Base-by-base conservation (phyloP, 352 stramenopile genomes). In the Phytophthora pisi region DNA sequence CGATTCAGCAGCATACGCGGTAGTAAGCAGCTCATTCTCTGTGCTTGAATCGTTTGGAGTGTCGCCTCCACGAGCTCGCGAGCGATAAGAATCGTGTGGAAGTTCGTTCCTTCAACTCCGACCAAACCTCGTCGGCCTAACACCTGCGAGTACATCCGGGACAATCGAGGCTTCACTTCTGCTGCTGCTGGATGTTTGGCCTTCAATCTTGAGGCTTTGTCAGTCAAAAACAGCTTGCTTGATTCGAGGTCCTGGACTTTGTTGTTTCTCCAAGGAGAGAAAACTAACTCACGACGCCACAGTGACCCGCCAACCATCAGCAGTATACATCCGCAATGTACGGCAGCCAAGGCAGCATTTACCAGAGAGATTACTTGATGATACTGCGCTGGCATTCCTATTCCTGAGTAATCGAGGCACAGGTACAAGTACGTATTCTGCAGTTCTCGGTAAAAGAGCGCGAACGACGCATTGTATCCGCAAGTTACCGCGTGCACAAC, bases 1-100 rank as follows among this genome's bases (percentile, higher is more conserved):
- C 66, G 61, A 34, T 82, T 77, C 16, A 80, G 61, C 56, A 68
- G 67, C 28, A 71, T 57, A 3, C 57, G 61, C 15, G 60, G 54
- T 1, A 77, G 52, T n/a, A 63, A 57, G 46, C 54, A 62, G 16
- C 65, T 77, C 70, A 77, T 77, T 5, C 57, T 46, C 13, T 77
- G 74, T 15, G 65, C 65, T 57, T 74, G 70, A 1, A 72, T 18
- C 0, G 61, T 62, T 40, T 78, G 70, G 38, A 78, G 53, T 2
- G 31, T 40, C 3, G 66, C 69, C 47, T 78, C 70, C 11, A 68
- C 16, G 2, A 78, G 18, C 20, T 75, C 70, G 7, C 66, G 70
- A 4, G 24, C 26, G 18, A 77, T 38, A 28, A 74, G 36, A 26
- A 77, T 59, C 4, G 18, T 24, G 16, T 79, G 64, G 8, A 79